Evolutionary conservation across 208 protist species (phyloP).

Genomic region (Borovskyia barvae): DNA sequence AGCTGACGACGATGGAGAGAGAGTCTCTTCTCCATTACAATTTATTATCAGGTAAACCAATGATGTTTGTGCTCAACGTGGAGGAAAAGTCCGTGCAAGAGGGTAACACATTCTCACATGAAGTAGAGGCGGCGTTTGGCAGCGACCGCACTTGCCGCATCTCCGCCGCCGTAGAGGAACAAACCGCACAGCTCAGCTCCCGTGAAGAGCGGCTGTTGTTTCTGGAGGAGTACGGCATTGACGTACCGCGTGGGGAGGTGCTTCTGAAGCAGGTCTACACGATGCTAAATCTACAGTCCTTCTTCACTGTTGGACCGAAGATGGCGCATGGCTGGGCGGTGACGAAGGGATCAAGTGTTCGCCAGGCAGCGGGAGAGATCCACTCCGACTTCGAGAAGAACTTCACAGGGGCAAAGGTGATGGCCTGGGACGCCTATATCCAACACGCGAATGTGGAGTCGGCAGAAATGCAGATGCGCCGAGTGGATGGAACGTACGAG

Average conservation of each 20-base stretch:
- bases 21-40: slow-evolving; percentile 50
- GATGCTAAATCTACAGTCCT: slow-evolving; percentile 70
- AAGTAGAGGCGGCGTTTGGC: slow-evolving; percentile 64
- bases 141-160: slow-evolving; percentile 58
- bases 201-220: slow-evolving; percentile 76
- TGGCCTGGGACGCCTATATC: slow-evolving; percentile 60
- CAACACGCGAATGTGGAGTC: slow-evolving; percentile 55
- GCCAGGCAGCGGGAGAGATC: slow-evolving; percentile 76
- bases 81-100: slow-evolving; percentile 54
- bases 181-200: slow-evolving; percentile 61
- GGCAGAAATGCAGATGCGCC: slow-evolving; percentile 76
- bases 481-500: slow-evolving; percentile 54
- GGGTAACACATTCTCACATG: slow-evolving; percentile 52
- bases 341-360: slow-evolving; percentile 40
- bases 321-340: slow-evolving; percentile 82
- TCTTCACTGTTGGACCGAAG: slow-evolving; percentile 86
- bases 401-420: slow-evolving; percentile 71
- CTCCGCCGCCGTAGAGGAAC: slow-evolving; percentile 76
- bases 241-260: slow-evolving; percentile 58
- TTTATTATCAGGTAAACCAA: slow-evolving; percentile 78
- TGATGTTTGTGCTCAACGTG: slow-evolving; percentile 87
- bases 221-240: slow-evolving; percentile 76
- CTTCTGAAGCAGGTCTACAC: slow-evolving; percentile 63
- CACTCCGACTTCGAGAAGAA: slow-evolving; percentile 84
- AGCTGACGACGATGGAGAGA: slow-evolving; percentile 16